Evolutionary conservation across 495 filamentous ascomycete genomes (phyloP), one percentile per base, ranked within the genome.

Genomic region (Daldinia concentrica): DNA sequence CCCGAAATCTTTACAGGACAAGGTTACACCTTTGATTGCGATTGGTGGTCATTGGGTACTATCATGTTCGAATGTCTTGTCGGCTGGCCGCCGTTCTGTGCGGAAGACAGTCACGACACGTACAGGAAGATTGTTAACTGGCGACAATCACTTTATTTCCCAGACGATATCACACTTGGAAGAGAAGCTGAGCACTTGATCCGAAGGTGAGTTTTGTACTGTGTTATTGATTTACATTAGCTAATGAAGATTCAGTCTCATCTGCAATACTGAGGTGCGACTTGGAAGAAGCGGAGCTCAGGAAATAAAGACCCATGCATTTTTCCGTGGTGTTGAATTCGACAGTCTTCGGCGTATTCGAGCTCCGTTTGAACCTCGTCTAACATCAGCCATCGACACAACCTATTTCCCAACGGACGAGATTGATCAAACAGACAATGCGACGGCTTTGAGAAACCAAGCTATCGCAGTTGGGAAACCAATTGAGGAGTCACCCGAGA

Each of bases 31-130:
- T 96, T 93, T 73, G 90, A 95, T 75, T 99, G 95, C 76, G 95
- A 99, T 85, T 99, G 95, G 95, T 99, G 95, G 95, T 94, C 91
- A 36, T 86, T 99, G 32, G 95, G 95, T 64, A 98, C 95, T 34
- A 99, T 99, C 82, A 99, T 98, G 95, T 99, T 98, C 74, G 95
- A 99, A 79, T 99, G 95, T 83, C 87, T 98, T 55, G 93, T 99
- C 66, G 95, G 95, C 62, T 99, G 95, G 95, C 95, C 95, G 59
- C 95, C 95, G 5, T 99, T 99, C 89, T 99, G 95, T 74, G 95
- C 95, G 27, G 95, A 98, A 79, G 96, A 98, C 74, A 91, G 92
- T 39, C 94, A 94, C 76, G 95, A 99, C 75, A 98, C 95, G 3
- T 99, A 99, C 81, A 91, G 94, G 51, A 99, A 99, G 86, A 99